Evolutionary conservation across 2,329 filamentous ascomycete species (phyloP), one percentile per base, ranked within the genome.

Genomic region (Sporothrix pseudoabietina): DNA sequence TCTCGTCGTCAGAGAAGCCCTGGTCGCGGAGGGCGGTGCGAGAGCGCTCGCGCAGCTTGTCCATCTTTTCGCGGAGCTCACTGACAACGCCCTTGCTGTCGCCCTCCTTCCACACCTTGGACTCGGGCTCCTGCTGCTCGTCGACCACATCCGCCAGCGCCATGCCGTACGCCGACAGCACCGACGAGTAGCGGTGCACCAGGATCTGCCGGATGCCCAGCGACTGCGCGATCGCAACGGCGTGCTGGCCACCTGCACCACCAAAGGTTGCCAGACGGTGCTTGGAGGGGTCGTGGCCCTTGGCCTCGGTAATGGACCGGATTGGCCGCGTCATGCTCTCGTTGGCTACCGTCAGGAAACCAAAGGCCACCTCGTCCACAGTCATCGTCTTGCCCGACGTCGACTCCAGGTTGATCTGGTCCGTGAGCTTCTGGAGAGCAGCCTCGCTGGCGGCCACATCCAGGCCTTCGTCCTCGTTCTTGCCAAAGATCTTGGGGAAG

Each of bases 401-500:
- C 9, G 66, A 54, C 79, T 97, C 94, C 47, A 85, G 84, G 77
- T 97, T 96, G 78, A 98, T 92, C 78, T 93, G 86, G 54, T 91
- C 87, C 0, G 94, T 89, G 10, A 98, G 84, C 77, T 94, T 90
- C 75, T 91, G 86, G 75, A 98, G 92, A 0, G 93, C 87, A 77
- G 88, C 90, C 79, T 89, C 87, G 77, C 93, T 97, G 0, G 92
- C 92, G 73, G 91, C 87, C 1, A 88, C 84, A 79, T 97, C 94
- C 1, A 98, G 82, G 0, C 90, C 90, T 80, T 96, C 88, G 73
- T 97, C 87, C 79, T 98, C 94, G 61, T 94, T 91, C 80, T 93
- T 91, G 63, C 95, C 95, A 78, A 98, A 98, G 74, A 98, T 98
- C 80, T 94, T 95, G 0, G 94, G 94, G 79, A 98, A 98, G 84